Conservation (phyloP, 495 filamentous ascomycete genomes). For the Jackrogersella minutella region DNA sequence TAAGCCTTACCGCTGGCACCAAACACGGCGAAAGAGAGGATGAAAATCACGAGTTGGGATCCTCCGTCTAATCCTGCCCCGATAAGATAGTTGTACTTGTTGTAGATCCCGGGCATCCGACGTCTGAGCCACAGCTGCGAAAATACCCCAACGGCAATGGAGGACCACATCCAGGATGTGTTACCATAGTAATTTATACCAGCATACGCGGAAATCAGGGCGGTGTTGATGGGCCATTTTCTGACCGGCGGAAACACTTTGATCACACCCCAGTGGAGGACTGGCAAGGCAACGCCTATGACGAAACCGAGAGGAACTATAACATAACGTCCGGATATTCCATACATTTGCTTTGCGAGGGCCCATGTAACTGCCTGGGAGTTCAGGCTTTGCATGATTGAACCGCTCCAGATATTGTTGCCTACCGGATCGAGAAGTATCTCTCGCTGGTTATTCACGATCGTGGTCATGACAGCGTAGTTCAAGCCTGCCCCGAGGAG, state of each 20-base stretch:
- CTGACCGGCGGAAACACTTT: constrained; percentile 47
- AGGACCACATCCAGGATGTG: constrained; percentile 53
- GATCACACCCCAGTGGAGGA: constrained; percentile 52
- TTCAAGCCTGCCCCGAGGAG: constrained; percentile 53
- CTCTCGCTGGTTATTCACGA: constrained; percentile 45
- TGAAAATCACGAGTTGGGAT: constrained; percentile 59
- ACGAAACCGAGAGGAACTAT: constrained; percentile 59
- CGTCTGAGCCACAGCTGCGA: constrained; percentile 63
- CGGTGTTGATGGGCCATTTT: constrained; percentile 47
- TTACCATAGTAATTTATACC: constrained; percentile 57
- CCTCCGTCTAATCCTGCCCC: constrained; percentile 65
- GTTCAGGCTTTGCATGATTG: constrained; percentile 49
- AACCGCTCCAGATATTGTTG: constrained; percentile 51
- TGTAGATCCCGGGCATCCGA: constrained; percentile 59
- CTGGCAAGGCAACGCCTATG: constrained; percentile 52
- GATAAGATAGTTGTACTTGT: constrained; percentile 66
- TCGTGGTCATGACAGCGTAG: constrained; percentile 52
- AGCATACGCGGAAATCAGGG: constrained; percentile 55
- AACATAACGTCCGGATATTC: constrained; percentile 43
- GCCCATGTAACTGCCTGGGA: constrained; percentile 54
- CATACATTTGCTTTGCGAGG: constrained; percentile 53
- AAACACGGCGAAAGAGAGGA: constrained; percentile 67
- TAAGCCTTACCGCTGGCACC: constrained; percentile 53
- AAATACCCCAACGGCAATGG: constrained; percentile 50
- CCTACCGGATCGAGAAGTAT: constrained; percentile 44